phyloP scores from a whole-genome alignment of 257 asterid species.

The Solanum tacnaense region DNA sequence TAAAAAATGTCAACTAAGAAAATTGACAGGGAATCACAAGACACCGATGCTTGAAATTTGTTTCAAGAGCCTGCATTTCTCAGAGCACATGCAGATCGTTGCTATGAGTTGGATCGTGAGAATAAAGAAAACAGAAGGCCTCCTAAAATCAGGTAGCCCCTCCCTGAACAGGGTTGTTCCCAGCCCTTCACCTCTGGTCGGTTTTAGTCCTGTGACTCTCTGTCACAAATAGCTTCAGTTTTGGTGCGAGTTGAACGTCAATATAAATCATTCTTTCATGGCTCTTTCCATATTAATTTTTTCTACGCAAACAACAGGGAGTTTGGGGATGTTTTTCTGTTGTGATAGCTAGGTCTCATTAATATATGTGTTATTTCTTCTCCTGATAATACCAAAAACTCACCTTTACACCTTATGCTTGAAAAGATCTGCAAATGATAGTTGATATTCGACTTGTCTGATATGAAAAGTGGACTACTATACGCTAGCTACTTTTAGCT shows the following conservation, averaged over 20 bases:
- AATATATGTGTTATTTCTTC: too few relatives aligned
- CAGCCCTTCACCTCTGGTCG: not conserved
- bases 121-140: not conserved
- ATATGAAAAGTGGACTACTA: not conserved
- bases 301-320: not conserved
- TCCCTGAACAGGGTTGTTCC: not conserved
- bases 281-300: not conserved
- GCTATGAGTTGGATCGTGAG: not conserved
- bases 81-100: not conserved
- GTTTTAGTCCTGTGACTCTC: not conserved
- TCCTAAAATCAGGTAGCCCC: not conserved
- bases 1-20: not conserved
- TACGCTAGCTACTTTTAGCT: not conserved
- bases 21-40: not conserved
- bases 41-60: not conserved
- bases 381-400: not conserved
- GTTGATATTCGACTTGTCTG: not conserved
- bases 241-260: not conserved
- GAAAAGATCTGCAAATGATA: not conserved
- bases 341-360: not conserved
- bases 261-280: not conserved
- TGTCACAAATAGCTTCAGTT: not conserved
- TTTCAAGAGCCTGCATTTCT: not conserved
- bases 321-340: not conserved
- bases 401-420: not conserved